These are phyloP conservation scores for Paxillus ammoniavirescens DNA, from an alignment of 768 basidiomycete genomes.

Conservation along the genomic window DNA sequence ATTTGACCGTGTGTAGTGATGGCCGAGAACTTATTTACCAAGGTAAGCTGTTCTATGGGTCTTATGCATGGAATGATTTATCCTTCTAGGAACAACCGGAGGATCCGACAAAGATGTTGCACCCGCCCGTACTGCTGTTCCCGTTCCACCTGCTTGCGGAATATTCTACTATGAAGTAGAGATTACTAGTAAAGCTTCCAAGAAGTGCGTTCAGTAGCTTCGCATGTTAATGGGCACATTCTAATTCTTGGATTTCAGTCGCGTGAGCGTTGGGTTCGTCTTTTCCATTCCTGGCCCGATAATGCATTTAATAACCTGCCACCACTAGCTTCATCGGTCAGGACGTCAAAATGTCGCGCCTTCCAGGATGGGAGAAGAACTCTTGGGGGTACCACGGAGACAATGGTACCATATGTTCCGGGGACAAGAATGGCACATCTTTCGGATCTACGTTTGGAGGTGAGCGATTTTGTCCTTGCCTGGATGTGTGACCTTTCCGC, in stretches of 20 bases:
- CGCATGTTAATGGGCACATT: conserved; percentile 4
- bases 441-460: conserved; percentile 84
- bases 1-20: conserved; percentile 62
- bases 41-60: conserved; percentile 40
- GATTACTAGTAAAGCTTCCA: conserved; percentile 73
- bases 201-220: conserved; percentile 54
- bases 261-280: conserved; percentile 77
- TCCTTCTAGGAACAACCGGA: conserved; percentile 45
- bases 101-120: conserved; percentile 81
- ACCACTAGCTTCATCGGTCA: conserved; percentile 59
- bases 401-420: conserved; percentile 76
- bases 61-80: conserved; percentile 4
- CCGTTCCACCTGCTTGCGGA: conserved; percentile 83
- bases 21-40: conserved; percentile 74
- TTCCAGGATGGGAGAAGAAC: conserved; percentile 83
- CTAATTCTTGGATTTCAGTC: conserved; percentile 40
- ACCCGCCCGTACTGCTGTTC: conserved; percentile 71
- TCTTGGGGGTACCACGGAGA: conserved; percentile 96
- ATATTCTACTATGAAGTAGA: conserved; percentile 95
- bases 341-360: conserved; percentile 64
- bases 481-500: background rate
- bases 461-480: conserved; percentile 37
- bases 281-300: background rate
- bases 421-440: conserved; percentile 64
- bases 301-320: conserved; percentile 11